A percentile compares a stretch with the other conserved stretches of the same genome.
Evolutionary conservation across 2,329 filamentous ascomycete genomes (phyloP).

Genomic region (Botrytis elliptica): DNA sequence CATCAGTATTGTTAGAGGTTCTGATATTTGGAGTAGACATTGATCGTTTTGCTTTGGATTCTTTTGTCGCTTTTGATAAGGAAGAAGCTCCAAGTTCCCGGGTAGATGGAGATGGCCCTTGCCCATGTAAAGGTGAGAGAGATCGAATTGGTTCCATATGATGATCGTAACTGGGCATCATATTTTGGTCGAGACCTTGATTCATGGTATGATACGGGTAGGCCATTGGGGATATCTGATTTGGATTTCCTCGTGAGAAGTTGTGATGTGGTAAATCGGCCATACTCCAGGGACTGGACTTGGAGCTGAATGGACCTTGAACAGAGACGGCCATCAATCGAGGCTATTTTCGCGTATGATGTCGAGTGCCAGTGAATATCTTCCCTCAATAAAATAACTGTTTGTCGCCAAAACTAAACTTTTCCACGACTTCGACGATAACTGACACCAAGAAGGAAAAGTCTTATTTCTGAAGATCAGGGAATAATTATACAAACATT

Average conservation of each 20-base stretch:
- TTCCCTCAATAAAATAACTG: conserved; percentile 3
- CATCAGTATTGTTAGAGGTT: conserved; percentile 41
- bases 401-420: background rate
- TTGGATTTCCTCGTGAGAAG: conserved; percentile 30
- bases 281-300: conserved; percentile 37
- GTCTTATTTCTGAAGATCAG: background rate
- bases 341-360: conserved; percentile 24
- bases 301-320: conserved; percentile 35
- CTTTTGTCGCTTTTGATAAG: conserved; percentile 25
- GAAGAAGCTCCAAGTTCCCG: conserved; percentile 25
- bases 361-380: conserved; percentile 23
- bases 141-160: conserved; percentile 30
- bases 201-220: conserved; percentile 36
- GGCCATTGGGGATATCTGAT: conserved; percentile 32
- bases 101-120: conserved; percentile 28
- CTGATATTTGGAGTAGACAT: conserved; percentile 51
- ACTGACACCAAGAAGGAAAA: background rate
- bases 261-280: conserved; percentile 33
- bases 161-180: conserved; percentile 36
- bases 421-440: background rate
- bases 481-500: conserved; percentile 11
- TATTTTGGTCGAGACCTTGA: conserved; percentile 32
- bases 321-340: conserved; percentile 40
- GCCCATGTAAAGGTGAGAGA: conserved; percentile 27
- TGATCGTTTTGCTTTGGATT: conserved; percentile 46